A percentile compares a stretch with the other conserved stretches of the same genome.
Conservation (phyloP, 148 eudicot species). For the Fagopyrum esculentum region DNA sequence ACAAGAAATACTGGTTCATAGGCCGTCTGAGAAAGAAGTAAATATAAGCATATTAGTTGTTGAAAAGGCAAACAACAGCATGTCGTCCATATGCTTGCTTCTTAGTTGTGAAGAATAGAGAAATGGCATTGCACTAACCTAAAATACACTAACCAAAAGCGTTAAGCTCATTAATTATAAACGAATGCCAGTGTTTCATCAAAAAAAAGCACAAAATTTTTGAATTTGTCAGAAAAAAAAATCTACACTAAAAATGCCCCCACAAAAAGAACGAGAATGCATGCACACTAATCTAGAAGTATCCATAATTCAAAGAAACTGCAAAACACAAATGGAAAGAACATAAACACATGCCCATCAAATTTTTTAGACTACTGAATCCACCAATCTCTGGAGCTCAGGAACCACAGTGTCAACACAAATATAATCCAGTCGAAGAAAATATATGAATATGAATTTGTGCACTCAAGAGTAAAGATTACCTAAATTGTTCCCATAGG, state of each 20-base stretch:
- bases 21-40: constrained; percentile 60
- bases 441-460: not conserved
- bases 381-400: not conserved
- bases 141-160: not conserved
- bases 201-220: not conserved
- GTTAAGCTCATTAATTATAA: not conserved
- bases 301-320: too few relatives aligned
- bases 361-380: too few relatives aligned
- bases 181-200: not conserved
- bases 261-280: not conserved
- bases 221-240: not conserved
- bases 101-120: not conserved
- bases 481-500: constrained; percentile 98
- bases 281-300: not conserved
- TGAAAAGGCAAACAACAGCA: not conserved
- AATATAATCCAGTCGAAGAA: not conserved
- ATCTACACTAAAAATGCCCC: not conserved
- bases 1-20: constrained; percentile 96
- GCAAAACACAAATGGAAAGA: not conserved
- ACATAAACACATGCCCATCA: not conserved
- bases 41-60: constrained; percentile 18
- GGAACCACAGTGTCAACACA: not conserved
- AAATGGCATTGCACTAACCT: not conserved
- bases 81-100: not conserved
- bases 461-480: constrained; percentile 25